phyloP scores from a whole-genome alignment of 2,329 filamentous ascomycete species.

The Ophiocordyceps camponoti-leonardi region DNA sequence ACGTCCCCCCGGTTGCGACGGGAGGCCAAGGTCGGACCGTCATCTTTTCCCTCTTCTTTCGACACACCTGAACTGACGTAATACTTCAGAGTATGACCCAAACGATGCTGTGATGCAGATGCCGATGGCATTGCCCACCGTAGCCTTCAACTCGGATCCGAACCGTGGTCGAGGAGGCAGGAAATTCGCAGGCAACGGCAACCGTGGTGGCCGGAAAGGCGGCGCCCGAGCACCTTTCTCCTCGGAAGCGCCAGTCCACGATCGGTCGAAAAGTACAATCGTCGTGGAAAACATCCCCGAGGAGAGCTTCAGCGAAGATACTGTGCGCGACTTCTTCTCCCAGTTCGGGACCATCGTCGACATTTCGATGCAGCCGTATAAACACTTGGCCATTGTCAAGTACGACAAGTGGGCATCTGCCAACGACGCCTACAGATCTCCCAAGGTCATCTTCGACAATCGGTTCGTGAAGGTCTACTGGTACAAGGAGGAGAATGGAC shows the following conservation, averaged over 20 bases:
- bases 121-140: constrained; percentile 6
- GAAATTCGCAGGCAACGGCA: constrained; percentile 11
- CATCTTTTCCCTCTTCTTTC: not conserved
- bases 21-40: constrained; percentile 10
- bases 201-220: constrained; percentile 17
- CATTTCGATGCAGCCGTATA: constrained; percentile 48
- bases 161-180: constrained; percentile 17
- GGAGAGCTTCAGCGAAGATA: constrained; percentile 47
- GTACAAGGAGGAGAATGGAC: constrained; percentile 39
- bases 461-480: constrained; percentile 75
- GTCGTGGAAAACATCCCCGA: constrained; percentile 66
- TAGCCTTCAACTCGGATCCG: constrained; percentile 9
- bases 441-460: constrained; percentile 71
- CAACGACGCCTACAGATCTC: constrained; percentile 54
- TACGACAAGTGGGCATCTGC: constrained; percentile 50
- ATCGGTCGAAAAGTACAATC: constrained; percentile 47
- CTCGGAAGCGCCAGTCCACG: constrained; percentile 41
- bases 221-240: constrained; percentile 41
- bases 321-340: constrained; percentile 51
- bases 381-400: constrained; percentile 51
- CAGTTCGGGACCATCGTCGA: constrained; percentile 52
- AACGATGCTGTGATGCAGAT: constrained; percentile 11
- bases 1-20: constrained; percentile 11
- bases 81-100: constrained; percentile 15
- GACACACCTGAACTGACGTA: not conserved